These are phyloP conservation scores for Corynespora cassiicola DNA, from an alignment of 2,329 filamentous ascomycete genomes.

Conservation along the genomic window DNA sequence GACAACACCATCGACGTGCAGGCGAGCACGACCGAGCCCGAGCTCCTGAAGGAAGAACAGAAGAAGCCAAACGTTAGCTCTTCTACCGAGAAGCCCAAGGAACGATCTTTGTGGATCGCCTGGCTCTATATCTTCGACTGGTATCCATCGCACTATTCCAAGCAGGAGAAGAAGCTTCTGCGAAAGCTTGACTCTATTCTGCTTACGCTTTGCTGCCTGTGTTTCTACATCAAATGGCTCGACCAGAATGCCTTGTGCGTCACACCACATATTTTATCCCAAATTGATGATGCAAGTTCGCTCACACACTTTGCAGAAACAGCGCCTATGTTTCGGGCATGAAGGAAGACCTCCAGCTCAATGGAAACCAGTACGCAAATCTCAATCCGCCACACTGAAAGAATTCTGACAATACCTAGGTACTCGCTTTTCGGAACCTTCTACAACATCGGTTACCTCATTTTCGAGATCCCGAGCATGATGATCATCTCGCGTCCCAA, in stretches of 20 bases:
- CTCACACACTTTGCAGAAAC: slow-evolving; percentile 6
- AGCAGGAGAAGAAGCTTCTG: slow-evolving; percentile 24
- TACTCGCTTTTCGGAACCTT: slow-evolving; percentile 54
- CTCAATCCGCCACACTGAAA: too few species aligned
- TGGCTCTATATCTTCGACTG: slow-evolving; percentile 29
- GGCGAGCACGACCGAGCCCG: background rate
- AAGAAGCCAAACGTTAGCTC: slow-evolving; percentile 23
- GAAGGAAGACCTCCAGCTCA: slow-evolving; percentile 26
- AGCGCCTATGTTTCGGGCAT: slow-evolving; percentile 28
- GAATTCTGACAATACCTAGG: background rate
- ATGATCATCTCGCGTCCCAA: slow-evolving; percentile 41
- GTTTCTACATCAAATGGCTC: slow-evolving; percentile 30
- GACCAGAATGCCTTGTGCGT: slow-evolving; percentile 23
- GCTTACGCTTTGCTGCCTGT: slow-evolving; percentile 25
- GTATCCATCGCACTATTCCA: slow-evolving; percentile 27
- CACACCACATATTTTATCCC: background rate
- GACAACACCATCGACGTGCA: slow-evolving; percentile 1
- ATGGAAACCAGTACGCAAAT: slow-evolving; percentile 62
- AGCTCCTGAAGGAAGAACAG: background rate
- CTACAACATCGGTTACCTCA: slow-evolving; percentile 39
- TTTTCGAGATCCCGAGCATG: slow-evolving; percentile 41
- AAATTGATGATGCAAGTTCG: background rate
- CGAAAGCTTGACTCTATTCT: slow-evolving; percentile 25
- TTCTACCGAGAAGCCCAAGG: slow-evolving; percentile 21
- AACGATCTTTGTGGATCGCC: slow-evolving; percentile 19